Percentiles rank a stretch among this genome's conserved stretches.
phyloP scores from a whole-genome alignment of 345 rosid genomes.

The Eucalyptus urophylla region DNA sequence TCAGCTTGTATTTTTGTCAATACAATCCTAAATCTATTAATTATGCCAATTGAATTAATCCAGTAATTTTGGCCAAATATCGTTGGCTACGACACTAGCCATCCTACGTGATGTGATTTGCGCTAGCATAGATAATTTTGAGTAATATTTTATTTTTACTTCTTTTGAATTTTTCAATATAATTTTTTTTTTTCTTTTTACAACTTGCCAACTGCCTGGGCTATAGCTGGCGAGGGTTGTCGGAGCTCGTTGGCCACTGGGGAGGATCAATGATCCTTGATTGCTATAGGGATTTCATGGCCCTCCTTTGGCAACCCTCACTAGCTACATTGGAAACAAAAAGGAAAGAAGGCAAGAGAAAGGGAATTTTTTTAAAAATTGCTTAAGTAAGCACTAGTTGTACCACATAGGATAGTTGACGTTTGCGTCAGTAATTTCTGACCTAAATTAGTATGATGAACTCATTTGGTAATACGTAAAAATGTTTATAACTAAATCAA shows the following conservation, averaged over 20 bases:
- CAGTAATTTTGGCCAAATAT: background rate
- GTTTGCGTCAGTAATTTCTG: rapidly evolving
- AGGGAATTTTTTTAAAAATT: rapidly evolving
- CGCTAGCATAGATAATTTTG: rapidly evolving
- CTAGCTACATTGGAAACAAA: no score
- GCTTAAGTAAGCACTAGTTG: no score
- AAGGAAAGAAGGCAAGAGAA: no score
- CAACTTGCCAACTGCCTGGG: rapidly evolving
- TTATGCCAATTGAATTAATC: no score
- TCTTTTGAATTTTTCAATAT: no score
- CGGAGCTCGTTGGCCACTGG: rapidly evolving
- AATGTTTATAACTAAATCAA: no score
- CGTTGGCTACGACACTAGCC: rapidly evolving
- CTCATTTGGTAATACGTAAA: no score
- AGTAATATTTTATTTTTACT: no score
- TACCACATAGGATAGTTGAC: rapidly evolving
- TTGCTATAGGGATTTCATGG: background rate
- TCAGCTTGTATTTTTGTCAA: rapidly evolving
- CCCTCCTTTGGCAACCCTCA: background rate
- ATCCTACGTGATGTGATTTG: rapidly evolving
- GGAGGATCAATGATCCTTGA: background rate
- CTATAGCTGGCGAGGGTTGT: rapidly evolving
- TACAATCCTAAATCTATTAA: rapidly evolving
- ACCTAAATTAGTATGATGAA: no score
- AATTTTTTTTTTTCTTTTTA: no score